Conservation (phyloP, 140 eudicot genomes). For the Oenanthe javanica region DNA sequence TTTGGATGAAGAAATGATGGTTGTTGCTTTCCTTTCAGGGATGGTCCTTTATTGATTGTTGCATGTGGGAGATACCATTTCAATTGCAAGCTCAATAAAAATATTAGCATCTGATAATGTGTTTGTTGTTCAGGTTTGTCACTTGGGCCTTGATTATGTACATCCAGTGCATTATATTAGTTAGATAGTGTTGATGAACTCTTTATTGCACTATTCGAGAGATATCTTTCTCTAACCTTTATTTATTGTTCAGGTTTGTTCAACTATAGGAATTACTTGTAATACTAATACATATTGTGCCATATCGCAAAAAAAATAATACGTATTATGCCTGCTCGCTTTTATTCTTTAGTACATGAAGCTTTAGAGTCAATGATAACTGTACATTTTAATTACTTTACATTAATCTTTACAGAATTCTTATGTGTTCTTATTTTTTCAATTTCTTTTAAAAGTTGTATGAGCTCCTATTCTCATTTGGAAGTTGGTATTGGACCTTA, state of each 20-base stretch:
- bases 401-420: not conserved
- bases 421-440: too few species aligned
- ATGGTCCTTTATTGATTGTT: conserved; percentile 81
- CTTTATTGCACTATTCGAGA: not conserved
- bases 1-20: conserved; percentile 2
- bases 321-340: not conserved
- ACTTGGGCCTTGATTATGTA: conserved; percentile 13
- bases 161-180: not conserved
- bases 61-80: conserved; percentile 98
- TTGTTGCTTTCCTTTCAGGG: conserved; percentile 44
- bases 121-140: conserved; percentile 85
- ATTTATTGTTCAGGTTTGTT: not conserved
- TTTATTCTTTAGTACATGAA: not conserved
- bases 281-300: not conserved
- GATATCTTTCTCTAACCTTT: not conserved
- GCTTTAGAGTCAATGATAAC: not conserved
- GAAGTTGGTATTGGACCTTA: too few species aligned
- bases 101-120: conserved; percentile 77
- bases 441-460: too few species aligned
- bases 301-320: too few species aligned
- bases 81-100: conserved; percentile 80
- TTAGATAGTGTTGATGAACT: not conserved
- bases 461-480: too few species aligned
- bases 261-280: not conserved
- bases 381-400: too few species aligned